Evolutionary conservation across 345 rosid genomes (phyloP).

Genomic region (Gynandropsis gynandra): DNA sequence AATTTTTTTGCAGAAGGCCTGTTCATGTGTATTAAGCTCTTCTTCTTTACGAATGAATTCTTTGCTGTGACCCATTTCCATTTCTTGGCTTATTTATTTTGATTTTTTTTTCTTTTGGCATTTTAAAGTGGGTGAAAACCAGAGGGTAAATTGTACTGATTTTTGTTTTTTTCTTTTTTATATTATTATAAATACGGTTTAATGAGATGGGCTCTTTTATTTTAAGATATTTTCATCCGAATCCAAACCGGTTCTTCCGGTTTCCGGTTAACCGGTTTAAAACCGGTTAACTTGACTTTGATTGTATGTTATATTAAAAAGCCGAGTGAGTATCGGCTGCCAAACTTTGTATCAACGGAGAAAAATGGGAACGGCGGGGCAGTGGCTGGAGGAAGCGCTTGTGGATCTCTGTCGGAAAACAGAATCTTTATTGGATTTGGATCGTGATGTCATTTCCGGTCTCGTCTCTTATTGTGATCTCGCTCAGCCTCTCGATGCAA

Average conservation of each 20-base stretch:
- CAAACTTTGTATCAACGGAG: no score
- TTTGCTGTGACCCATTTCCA: slow-evolving; percentile 3
- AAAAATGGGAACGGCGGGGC: slow-evolving; percentile 59
- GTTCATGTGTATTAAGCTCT: slow-evolving; percentile 13
- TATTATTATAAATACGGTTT: no score
- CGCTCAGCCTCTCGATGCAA: slow-evolving; percentile 88
- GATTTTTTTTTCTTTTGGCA: slow-evolving; percentile 14
- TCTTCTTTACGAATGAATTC: slow-evolving; percentile 19
- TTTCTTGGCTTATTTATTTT: slow-evolving; percentile 26
- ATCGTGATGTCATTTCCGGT: slow-evolving; percentile 76
- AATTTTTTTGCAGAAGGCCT: slow-evolving; percentile 46
- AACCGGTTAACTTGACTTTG: no score
- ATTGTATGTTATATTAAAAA: no score
- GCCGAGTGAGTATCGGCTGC: no score
- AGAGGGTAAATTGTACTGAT: no score
- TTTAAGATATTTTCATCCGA: no score
- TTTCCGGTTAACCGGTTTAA: no score
- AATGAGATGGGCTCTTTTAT: no score
- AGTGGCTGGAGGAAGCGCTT: slow-evolving; percentile 75
- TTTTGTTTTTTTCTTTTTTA: no score
- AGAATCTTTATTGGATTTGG: slow-evolving; percentile 67
- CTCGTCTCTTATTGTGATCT: slow-evolving; percentile 85
- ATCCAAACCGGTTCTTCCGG: no score
- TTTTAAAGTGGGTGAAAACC: slow-evolving; percentile 23
- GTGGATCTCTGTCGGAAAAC: slow-evolving; percentile 53